Evolutionary conservation across 2,329 filamentous ascomycete species (phyloP), one percentile per base, ranked within the genome.

Genomic region (Trichoderma endophyticum): DNA sequence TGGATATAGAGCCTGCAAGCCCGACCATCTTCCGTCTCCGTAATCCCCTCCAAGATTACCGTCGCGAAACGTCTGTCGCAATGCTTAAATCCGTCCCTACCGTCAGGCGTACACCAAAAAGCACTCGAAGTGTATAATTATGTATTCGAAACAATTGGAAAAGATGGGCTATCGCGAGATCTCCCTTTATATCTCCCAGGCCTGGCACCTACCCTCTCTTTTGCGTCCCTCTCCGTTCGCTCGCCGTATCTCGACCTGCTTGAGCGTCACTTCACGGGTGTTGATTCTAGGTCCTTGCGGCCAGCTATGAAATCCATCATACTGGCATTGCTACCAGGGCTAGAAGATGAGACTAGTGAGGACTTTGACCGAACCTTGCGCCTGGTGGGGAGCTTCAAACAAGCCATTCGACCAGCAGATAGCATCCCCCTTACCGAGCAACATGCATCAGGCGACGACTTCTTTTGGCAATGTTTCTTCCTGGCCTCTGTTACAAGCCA

Each of bases 401-500:
- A 87, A 72, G 87, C 89, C 62, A 88, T 94, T 76, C 86, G 90
- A 71, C 83, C 90, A 32, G 76, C 82, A 9, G 82, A 82, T 30
- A 86, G 86, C 73, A 83, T 87, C 74, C 83, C 82, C 69, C 85
- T 85, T 74, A 88, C 82, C 36, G 81, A 80, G 70, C 86, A 82
- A 48, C 89, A 88, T 80, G 88, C 84, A 60, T 86, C 86, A 9
- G 90, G 90, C 11, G 93, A 95, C 75, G 93, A 93, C 75, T 98
- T 96, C 81, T 99, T 98, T 80, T 99, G 96, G 96, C 96, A 99
- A 83, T 98, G 94, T 80, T 92, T 99, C 79, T 98, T 99, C 78
- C 84, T 99, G 21, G 94, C 95, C 11, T 92, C 93, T 21, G 96
- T 99, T 73, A 98, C 96, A 1, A 95, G 95, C 77, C 89, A 93